phyloP scores from a whole-genome alignment of 2,329 filamentous ascomycete species.

The Cercospora nicotianae region DNA sequence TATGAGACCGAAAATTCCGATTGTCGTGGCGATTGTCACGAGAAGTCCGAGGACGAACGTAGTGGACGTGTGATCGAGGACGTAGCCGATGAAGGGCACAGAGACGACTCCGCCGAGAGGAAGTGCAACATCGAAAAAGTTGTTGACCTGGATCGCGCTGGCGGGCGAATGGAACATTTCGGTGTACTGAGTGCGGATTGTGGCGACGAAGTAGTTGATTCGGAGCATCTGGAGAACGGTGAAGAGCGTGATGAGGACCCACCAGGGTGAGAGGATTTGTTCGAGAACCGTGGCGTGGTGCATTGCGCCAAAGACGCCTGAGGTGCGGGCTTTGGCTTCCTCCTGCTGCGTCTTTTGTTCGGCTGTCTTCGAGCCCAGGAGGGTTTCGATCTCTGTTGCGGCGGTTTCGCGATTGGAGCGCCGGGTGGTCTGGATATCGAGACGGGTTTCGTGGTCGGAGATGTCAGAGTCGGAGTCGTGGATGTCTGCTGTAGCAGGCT shows the following conservation, averaged over 20 bases:
- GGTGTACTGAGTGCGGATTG: slow-evolving; percentile 77
- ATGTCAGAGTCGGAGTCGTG: slow-evolving; percentile 59
- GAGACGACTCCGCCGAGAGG: slow-evolving; percentile 80
- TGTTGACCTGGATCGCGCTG: slow-evolving; percentile 69
- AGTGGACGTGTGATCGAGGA: slow-evolving; percentile 77
- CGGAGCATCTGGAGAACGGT: slow-evolving; percentile 60
- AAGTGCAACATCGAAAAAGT: slow-evolving; percentile 82
- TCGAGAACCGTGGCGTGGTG: slow-evolving; percentile 69
- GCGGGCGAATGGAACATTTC: slow-evolving; percentile 65
- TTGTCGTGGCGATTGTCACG: slow-evolving; percentile 68
- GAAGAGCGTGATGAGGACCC: slow-evolving; percentile 77
- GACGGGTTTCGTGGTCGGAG: slow-evolving; percentile 55
- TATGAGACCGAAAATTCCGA: slow-evolving; percentile 75
- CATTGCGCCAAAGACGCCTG: slow-evolving; percentile 83
- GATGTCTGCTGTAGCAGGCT: slow-evolving; percentile 47
- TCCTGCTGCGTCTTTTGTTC: slow-evolving; percentile 64
- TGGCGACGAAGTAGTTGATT: slow-evolving; percentile 93
- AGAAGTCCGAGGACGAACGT: slow-evolving; percentile 68
- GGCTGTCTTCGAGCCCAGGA: slow-evolving; percentile 67
- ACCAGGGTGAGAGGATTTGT: slow-evolving; percentile 81
- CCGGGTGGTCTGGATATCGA: slow-evolving; percentile 51
- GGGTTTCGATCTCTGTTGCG: slow-evolving; percentile 68
- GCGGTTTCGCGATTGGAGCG: slow-evolving; percentile 62
- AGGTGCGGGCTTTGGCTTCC: slow-evolving; percentile 67
- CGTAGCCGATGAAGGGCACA: slow-evolving; percentile 78